Percentiles rank a stretch among this genome's conserved stretches.
phyloP scores from a whole-genome alignment of 2,329 filamentous ascomycete species.

The Trichophyton rubrum region DNA sequence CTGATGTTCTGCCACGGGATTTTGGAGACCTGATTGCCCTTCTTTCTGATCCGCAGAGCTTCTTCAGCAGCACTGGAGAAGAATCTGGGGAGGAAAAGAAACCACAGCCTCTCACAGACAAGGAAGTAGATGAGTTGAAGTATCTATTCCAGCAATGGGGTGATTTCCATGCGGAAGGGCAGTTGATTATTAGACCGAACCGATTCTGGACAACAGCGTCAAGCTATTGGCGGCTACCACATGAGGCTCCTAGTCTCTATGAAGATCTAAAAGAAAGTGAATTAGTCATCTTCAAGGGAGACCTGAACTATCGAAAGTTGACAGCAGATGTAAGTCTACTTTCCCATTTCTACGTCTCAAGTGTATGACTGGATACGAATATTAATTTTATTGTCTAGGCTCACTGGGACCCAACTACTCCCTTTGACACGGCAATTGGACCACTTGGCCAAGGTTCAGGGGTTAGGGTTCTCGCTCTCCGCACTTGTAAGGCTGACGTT shows the following conservation, averaged over 20 bases:
- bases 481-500: conserved; percentile 94
- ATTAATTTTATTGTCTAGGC: conserved; percentile 36
- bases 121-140: conserved; percentile 53
- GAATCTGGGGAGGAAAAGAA: conserved; percentile 30
- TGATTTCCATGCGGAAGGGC: conserved; percentile 65
- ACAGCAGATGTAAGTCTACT: conserved; percentile 60
- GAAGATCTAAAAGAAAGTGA: conserved; percentile 72
- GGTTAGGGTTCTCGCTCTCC: conserved; percentile 69
- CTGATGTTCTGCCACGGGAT: conserved; percentile 78
- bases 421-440: conserved; percentile 73
- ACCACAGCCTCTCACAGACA: conserved; percentile 48
- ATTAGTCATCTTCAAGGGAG: conserved; percentile 91
- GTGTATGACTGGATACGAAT: neutral
- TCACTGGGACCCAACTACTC: conserved; percentile 74
- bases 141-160: conserved; percentile 80
- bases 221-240: conserved; percentile 77
- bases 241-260: conserved; percentile 52
- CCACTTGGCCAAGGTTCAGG: conserved; percentile 71
- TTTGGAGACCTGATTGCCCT: conserved; percentile 71
- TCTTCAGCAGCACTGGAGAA: conserved; percentile 65
- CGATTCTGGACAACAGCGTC: conserved; percentile 81
- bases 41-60: conserved; percentile 61
- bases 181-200: conserved; percentile 71
- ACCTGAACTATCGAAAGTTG: conserved; percentile 91
- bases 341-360: neutral